phyloP scores from a whole-genome alignment of 352 stramenopile species.

The Sclerospora graminicola region DNA sequence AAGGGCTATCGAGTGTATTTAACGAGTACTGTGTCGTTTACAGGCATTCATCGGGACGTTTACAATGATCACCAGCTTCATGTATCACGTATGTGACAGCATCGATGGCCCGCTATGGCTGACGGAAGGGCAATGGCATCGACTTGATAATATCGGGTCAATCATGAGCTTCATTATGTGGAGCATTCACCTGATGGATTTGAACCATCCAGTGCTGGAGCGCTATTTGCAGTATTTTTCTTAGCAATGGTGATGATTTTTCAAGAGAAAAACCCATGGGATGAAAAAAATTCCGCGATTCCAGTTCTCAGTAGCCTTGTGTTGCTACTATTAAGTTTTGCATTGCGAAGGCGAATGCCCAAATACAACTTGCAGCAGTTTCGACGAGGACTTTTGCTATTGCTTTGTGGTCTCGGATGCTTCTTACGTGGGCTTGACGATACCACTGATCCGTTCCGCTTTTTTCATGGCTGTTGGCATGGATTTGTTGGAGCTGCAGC shows the following conservation, averaged over 20 bases:
- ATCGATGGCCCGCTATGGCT: constrained; percentile 68
- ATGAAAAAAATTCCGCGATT: constrained; percentile 39
- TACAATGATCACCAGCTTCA: constrained; percentile 69
- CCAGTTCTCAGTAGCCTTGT: constrained; percentile 39
- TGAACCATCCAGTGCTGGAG: constrained; percentile 26
- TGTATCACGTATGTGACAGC: constrained; percentile 74
- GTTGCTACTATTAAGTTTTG: constrained; percentile 34
- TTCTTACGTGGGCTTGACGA: constrained; percentile 61
- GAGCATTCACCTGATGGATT: constrained; percentile 69
- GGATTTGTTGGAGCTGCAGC: constrained; percentile 55
- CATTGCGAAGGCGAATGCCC: constrained; percentile 27
- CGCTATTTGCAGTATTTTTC: constrained; percentile 65
- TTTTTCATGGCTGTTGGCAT: constrained; percentile 81
- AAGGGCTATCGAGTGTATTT: neutral
- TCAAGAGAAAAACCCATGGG: constrained; percentile 75
- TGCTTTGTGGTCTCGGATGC: constrained; percentile 38
- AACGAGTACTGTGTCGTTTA: neutral
- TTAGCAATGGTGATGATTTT: constrained; percentile 48
- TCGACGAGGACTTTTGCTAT: constrained; percentile 32
- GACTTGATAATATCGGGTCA: constrained; percentile 72
- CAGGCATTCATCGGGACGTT: constrained; percentile 70
- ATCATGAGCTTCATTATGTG: constrained; percentile 78
- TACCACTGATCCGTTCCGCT: constrained; percentile 61
- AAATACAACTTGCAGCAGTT: constrained; percentile 46
- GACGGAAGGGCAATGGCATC: constrained; percentile 73